Evolutionary conservation across 2,329 filamentous ascomycete species (phyloP).

Genomic region (Nannizziopsis arthrosporioides): DNA sequence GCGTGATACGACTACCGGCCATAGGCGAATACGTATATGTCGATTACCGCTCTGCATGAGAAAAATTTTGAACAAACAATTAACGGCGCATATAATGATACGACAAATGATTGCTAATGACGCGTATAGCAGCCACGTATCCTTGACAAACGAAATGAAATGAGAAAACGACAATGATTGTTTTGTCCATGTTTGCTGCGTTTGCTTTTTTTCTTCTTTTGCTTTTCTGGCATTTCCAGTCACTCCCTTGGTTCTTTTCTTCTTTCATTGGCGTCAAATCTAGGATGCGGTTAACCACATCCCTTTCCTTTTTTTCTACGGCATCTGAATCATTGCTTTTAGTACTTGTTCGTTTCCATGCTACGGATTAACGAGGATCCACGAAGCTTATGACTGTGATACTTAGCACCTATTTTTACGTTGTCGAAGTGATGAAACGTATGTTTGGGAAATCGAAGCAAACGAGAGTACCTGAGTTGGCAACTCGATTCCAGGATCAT

Average conservation of each 20-base stretch:
- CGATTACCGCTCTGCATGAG: background rate
- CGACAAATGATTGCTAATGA: slow-evolving; percentile 4
- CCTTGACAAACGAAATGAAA: slow-evolving; percentile 4
- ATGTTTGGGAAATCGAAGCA: background rate
- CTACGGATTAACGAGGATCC: slow-evolving; percentile 2
- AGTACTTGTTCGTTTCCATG: background rate
- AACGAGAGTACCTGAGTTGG: background rate
- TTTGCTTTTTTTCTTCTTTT: background rate
- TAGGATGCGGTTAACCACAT: background rate
- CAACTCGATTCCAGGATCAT: background rate
- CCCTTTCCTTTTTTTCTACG: background rate
- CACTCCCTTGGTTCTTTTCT: background rate
- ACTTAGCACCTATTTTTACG: slow-evolving; percentile 2
- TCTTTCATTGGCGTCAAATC: background rate
- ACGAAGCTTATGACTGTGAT: slow-evolving; percentile 8
- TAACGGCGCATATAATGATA: slow-evolving; percentile 5
- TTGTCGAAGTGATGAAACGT: slow-evolving; percentile 2
- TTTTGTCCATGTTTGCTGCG: background rate
- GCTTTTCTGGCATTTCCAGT: slow-evolving; percentile 1
- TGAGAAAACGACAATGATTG: slow-evolving; percentile 7
- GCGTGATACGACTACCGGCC: slow-evolving; percentile 9
- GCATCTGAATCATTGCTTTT: background rate
- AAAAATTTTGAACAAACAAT: background rate
- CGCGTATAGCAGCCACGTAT: slow-evolving; percentile 2
- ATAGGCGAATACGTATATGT: slow-evolving; percentile 1